Conservation (phyloP, 305 asterid genomes). For the Fraxinus sp. region DNA sequence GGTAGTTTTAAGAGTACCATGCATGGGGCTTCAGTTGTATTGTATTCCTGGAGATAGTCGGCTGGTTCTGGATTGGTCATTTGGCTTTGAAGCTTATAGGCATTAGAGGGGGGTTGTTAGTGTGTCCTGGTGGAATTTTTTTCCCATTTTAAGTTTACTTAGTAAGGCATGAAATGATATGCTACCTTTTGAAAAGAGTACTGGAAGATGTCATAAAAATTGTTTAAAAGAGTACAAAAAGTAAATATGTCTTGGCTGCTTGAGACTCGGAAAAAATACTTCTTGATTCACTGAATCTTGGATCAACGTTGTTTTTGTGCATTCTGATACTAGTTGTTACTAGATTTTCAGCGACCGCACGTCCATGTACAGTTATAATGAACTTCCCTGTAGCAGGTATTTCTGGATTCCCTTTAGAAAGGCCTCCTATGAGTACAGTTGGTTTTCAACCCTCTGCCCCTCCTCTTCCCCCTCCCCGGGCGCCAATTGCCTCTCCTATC, state of each 20-base stretch:
- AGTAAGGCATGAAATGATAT: neutral
- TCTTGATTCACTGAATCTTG: neutral
- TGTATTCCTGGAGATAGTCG: neutral
- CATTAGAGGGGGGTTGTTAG: neutral
- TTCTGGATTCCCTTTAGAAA: constrained; percentile 56
- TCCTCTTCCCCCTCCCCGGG: constrained; percentile 31
- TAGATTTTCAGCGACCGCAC: neutral
- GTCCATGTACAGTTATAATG: constrained; percentile 21
- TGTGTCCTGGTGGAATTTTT: neutral
- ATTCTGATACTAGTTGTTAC: constrained; percentile 7
- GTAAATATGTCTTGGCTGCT: neutral
- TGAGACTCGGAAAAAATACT: neutral
- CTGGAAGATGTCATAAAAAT: neutral
- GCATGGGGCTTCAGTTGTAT: neutral
- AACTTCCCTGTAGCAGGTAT: constrained; percentile 53
- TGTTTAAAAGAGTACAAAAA: neutral
- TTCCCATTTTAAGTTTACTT: neutral
- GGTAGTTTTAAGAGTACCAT: neutral
- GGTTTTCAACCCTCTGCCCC: constrained; percentile 53
- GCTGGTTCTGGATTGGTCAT: neutral
- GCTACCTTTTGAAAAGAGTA: neutral
- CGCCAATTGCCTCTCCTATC: constrained; percentile 42
- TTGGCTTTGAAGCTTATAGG: neutral
- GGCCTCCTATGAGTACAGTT: constrained; percentile 53
- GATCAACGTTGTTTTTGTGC: neutral